A percentile compares a stretch with the other conserved stretches of the same genome.
Conservation (phyloP, 169 alveolate species). For the Babesia sp. region DNA sequence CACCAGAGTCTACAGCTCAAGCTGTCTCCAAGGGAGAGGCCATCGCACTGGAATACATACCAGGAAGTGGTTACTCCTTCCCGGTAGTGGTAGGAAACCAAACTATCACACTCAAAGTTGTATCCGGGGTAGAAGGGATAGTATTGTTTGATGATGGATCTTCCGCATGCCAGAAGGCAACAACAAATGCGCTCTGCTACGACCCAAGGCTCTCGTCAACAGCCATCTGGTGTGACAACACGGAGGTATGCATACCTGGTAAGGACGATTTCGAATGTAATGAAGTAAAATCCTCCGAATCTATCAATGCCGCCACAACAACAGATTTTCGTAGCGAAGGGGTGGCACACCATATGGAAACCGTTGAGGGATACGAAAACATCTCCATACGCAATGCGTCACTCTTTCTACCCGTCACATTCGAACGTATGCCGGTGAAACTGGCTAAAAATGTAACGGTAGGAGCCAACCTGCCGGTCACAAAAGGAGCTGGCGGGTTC, state of each 20-base stretch:
- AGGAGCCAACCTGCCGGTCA: neutral
- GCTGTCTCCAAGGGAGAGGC: conserved; percentile 32
- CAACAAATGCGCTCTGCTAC: conserved; percentile 49
- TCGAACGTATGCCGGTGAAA: conserved; percentile 46
- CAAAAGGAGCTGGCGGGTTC: conserved; percentile 25
- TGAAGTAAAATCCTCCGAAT: conserved; percentile 39
- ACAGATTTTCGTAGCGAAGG: conserved; percentile 33
- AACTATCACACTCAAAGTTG: conserved; percentile 29
- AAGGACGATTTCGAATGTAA: conserved; percentile 57
- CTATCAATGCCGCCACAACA: conserved; percentile 39
- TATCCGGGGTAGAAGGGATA: conserved; percentile 67
- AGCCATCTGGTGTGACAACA: conserved; percentile 73
- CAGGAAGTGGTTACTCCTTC: conserved; percentile 38
- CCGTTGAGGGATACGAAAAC: conserved; percentile 55
- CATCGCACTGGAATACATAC: conserved; percentile 6
- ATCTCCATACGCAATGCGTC: neutral
- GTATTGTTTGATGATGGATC: conserved; percentile 64
- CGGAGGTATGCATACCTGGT: conserved; percentile 66
- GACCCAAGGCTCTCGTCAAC: conserved; percentile 62
- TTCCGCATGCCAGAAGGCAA: conserved; percentile 46
- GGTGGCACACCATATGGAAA: conserved; percentile 5
- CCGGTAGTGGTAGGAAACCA: conserved; percentile 36
- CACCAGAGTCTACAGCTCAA: no score
- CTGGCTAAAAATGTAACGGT: conserved; percentile 16
- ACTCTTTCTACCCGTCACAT: neutral